phyloP scores from a whole-genome alignment of 2,329 filamentous ascomycete species.

The Penicillium sp. region DNA sequence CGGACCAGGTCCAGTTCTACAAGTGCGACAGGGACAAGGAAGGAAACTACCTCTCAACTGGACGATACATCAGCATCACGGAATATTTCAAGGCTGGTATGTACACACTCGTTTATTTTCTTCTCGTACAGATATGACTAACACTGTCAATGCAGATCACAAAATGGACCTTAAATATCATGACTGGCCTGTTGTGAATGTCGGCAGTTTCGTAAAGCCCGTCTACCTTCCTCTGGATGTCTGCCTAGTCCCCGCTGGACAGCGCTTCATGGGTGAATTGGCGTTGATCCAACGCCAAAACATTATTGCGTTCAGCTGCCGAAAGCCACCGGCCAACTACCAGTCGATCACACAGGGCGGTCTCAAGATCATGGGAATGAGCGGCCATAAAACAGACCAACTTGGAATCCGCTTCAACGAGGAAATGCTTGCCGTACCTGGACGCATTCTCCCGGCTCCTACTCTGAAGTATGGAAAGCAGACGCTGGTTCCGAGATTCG shows the following conservation, averaged over 20 bases:
- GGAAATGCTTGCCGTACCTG: slow-evolving; percentile 15
- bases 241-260: slow-evolving; percentile 57
- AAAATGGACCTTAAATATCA: slow-evolving; percentile 28
- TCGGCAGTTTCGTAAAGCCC: slow-evolving; percentile 53
- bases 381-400: neutral
- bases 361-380: slow-evolving; percentile 12
- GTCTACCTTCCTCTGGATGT: slow-evolving; percentile 61
- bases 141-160: slow-evolving; percentile 28
- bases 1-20: slow-evolving; percentile 14
- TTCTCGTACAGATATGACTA: neutral
- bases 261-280: slow-evolving; percentile 56
- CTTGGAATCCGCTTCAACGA: slow-evolving; percentile 4
- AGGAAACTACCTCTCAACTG: neutral
- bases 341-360: slow-evolving; percentile 48
- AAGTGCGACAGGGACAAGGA: neutral
- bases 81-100: slow-evolving; percentile 21
- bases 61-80: slow-evolving; percentile 16
- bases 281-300: slow-evolving; percentile 52
- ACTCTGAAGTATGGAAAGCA: slow-evolving; percentile 10
- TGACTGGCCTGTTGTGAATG: slow-evolving; percentile 57
- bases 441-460: slow-evolving; percentile 12
- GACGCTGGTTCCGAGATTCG: neutral
- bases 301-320: slow-evolving; percentile 68
- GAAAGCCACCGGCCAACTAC: slow-evolving; percentile 60
- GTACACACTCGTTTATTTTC: neutral